Evolutionary conservation across 139 green algal genomes (phyloP), one percentile per base, ranked within the genome.

Genomic region (Deuterostichococcus epilithicus): DNA sequence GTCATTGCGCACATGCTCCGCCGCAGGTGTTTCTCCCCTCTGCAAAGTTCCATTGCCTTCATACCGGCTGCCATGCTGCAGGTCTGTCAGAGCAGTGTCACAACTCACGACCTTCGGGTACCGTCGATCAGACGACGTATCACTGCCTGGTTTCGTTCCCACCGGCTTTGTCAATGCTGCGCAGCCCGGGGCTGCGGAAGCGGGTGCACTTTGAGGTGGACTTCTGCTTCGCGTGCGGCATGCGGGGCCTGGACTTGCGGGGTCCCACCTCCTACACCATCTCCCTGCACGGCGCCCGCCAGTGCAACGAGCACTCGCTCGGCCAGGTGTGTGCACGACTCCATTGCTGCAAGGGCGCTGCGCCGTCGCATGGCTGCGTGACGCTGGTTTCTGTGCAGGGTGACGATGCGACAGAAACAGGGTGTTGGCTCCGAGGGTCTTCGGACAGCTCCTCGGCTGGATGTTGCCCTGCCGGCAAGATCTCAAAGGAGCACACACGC

Each of bases 151-250:
- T 52, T 8, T 13, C 13, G 42, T 52, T 52, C 42, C 42, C 42
- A 52, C 42, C 8, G 8, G 42, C 8, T 52, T 23, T 52, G 42
- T 52, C n/a, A n/a, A n/a, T 52, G 42, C 42, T 63, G 13, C 5
- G 52, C 52, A 63, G 52, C 52, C 13, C 52, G 13, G 18, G 3
- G 20, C 10, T 28, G 10, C 8, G 52, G 45, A 3, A 63, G 30
- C 32, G 58, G 8, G 63, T 80, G n/a, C 52, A 68, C 44, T 80
- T 80, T 68, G 39, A 68, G 39, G 63, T 23, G 10, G 75, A 80
- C 45, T 70, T 74, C 68, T 80, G 75, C 75, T 70, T 80, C 18
- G 30, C 20, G n/a, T 80, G 75, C 45, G 75, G 74, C 68, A 70
- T 68, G 75, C 67, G 75, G 38, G 28, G 75, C 44, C 68, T 80